Conservation (phyloP, 257 asterid species). For the Striga asiatica region DNA sequence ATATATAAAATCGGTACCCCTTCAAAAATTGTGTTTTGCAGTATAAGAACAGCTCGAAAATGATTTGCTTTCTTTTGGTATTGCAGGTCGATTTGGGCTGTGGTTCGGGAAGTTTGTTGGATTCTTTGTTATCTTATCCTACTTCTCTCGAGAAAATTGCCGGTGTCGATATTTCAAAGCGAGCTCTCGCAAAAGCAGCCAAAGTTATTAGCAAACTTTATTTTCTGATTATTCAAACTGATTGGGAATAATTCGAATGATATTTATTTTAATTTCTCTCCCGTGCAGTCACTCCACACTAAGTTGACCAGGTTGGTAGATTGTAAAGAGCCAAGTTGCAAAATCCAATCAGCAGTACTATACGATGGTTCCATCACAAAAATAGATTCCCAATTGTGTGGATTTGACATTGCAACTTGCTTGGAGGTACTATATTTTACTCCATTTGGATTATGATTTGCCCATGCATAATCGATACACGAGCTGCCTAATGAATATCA, state of each 20-base stretch:
- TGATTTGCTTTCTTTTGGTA: constrained; percentile 1
- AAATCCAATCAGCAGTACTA: constrained; percentile 56
- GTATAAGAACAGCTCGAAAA: neutral
- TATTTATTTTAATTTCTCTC: neutral
- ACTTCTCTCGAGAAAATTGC: constrained; percentile 70
- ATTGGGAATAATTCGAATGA: neutral
- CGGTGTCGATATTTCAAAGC: constrained; percentile 76
- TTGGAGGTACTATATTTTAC: constrained; percentile 70
- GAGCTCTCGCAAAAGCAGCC: constrained; percentile 81
- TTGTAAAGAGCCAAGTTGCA: constrained; percentile 28
- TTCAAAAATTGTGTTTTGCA: constrained; percentile 8
- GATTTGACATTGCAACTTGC: constrained; percentile 85
- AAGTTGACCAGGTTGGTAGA: constrained; percentile 43
- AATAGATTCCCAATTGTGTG: constrained; percentile 60
- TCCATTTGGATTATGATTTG: neutral
- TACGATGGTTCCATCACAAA: constrained; percentile 65
- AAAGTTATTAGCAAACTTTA: constrained; percentile 45
- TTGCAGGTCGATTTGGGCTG: constrained; percentile 95
- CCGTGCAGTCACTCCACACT: constrained; percentile 60
- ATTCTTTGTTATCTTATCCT: constrained; percentile 64
- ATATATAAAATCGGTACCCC: neutral
- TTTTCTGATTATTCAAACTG: neutral
- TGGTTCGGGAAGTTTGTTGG: constrained; percentile 94
- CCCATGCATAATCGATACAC: no score
- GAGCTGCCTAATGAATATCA: no score